Base-by-base conservation (phyloP, 2,329 filamentous ascomycete species). In the Stagonosporopsis vannaccii region DNA sequence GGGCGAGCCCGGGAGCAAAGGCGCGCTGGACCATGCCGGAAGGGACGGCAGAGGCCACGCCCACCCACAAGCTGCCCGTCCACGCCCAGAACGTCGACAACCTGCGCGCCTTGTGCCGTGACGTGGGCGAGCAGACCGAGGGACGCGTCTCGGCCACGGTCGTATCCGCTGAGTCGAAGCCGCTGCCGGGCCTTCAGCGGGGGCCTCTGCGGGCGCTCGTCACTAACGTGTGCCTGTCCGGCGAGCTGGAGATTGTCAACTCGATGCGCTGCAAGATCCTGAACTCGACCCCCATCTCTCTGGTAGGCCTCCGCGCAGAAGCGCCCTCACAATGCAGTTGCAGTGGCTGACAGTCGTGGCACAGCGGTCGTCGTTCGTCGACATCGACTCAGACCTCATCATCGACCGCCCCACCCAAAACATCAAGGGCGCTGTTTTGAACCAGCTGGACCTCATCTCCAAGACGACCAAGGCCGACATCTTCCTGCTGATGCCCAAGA, bases 381-480 rank as follows among this genome's bases (percentile, higher is more conserved):
- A 98, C 74, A 90, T 99, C 67, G 92, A 97, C 74, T 92, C 92
- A 69, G 89, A 92, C 68, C 85, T 97, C 65, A 91, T 98, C 71
- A 90, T 93, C 74, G 92, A 96, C 63, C 86, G 87, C 47, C 79
- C 82, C 56, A 80, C 82, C 23, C 84, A 86, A 58, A 86, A 88
- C 40, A 83, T 97, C 58, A 87, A 91, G 73, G 84, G 87, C 61
- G 85, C 87, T 43, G 90, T 97, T 25, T 86, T 93, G 47, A 87
- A 92, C 61, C 91, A 94, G 68, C 85, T 99, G 66, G 92, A 98
- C 76, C 88, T 89, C 61, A 89, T 97, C 70, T 91, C 95, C 11
- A 85, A 83, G 64, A 96, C 90, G 72, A 97, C 93, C 59, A 95
- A 95, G 47, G 94, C 96, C 50, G 95, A 99, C 77, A 96, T 99